Base-by-base conservation (phyloP, 106 monocot genomes). In the Platanthera guangdongensis region DNA sequence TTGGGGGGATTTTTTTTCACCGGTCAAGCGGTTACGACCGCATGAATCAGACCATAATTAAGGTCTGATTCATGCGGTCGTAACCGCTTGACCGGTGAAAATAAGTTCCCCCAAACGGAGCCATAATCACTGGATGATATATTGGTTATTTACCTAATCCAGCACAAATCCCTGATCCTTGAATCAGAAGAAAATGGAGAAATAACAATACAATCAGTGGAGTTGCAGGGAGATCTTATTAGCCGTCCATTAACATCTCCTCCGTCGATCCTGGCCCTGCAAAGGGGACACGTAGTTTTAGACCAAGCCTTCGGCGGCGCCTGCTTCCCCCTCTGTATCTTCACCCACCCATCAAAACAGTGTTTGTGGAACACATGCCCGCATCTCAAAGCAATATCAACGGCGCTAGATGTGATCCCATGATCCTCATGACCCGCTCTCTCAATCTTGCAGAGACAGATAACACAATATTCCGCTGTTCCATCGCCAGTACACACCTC, bases 331-430 rank as follows among this genome's bases (percentile, higher is more conserved):
- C 47, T 9, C 15, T 46, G 47, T 0, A 15, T 46, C 70, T 70
- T 70, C 70, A 70, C 7, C 70, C 70, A 70, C 32, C 28, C 47
- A 47, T 47, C 47, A 6, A 47, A 48, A 15, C 70, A 70, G 0
- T 46, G 70, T 48, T 48, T 70, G 70, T 70, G 70, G 14, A 70
- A 70, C n/a, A 48, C 70, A n/a, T 70, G 70, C 47, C 48, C n/a
- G 70, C 70, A 70, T 46, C 70, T 70, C 70, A 48, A 16, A n/a
- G 9, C 47, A 48, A 39, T 39, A 39, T 39, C 39, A 39, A 39
- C 39, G 39, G 39, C 39, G 3, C 39, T 0, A 39, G 39, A 3
- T 3, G 39, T 39, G 3, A 39, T 3, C 39, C 39, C 39, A 39
- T 25, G 25, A 25, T 25, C 25, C 25, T 25, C 25, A 25, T 25